Evolutionary conservation across 441 rosid genomes (phyloP).

Genomic region (Gossypium lobatum): DNA sequence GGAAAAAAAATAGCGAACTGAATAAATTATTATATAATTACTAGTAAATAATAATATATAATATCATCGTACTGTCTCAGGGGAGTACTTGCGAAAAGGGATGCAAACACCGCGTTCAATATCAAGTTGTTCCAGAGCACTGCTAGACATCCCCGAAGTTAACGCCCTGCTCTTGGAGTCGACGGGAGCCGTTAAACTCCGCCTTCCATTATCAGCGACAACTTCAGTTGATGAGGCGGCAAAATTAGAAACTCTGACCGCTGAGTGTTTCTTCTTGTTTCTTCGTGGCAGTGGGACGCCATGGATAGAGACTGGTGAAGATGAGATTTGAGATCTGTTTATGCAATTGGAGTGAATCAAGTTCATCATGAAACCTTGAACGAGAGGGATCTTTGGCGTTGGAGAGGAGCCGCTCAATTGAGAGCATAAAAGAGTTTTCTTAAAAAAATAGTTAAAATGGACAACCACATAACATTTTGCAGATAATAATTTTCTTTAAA

Average conservation of each 20-base stretch:
- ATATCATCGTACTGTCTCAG: slow-evolving; percentile 66
- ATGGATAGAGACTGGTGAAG: slow-evolving; percentile 8
- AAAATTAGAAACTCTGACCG: slow-evolving; percentile 7
- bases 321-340: not conserved
- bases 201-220: not conserved
- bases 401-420: not conserved
- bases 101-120: slow-evolving; percentile 93
- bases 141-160: slow-evolving; percentile 35
- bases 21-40: slow-evolving; percentile 9
- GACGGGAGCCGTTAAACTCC: not conserved
- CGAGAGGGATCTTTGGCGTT: not conserved
- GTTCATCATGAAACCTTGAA: not conserved
- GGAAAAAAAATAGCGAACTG: not conserved
- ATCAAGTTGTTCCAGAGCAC: slow-evolving; percentile 81
- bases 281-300: slow-evolving; percentile 9
- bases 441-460: not conserved
- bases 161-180: not conserved
- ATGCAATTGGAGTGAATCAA: slow-evolving; percentile 7
- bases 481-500: not conserved
- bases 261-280: slow-evolving; percentile 12
- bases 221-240: slow-evolving; percentile 1
- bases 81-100: slow-evolving; percentile 94
- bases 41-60: not conserved
- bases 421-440: not conserved
- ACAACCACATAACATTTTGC: not conserved